Percentiles rank a stretch among this genome's conserved stretches.
Conservation (phyloP, 306 rosid species). For the Medicago arabica region DNA sequence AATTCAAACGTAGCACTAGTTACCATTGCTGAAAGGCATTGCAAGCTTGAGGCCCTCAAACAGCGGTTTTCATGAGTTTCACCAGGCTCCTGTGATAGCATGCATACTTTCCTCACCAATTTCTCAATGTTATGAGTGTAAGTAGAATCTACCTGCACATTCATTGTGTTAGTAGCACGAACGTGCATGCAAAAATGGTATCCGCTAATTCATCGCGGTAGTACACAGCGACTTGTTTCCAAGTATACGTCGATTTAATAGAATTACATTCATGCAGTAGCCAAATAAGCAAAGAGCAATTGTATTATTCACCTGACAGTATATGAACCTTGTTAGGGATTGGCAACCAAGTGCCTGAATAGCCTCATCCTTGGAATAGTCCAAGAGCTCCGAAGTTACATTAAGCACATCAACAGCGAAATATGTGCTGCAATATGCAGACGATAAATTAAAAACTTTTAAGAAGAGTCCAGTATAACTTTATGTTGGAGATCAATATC, state of each 20-base stretch:
- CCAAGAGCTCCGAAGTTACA: conserved; percentile 78
- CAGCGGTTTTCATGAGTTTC: conserved; percentile 60
- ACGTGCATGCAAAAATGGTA: conserved; percentile 21
- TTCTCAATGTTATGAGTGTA: conserved; percentile 80
- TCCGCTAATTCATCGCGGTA: neutral
- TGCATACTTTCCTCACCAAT: conserved; percentile 76
- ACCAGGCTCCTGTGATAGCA: conserved; percentile 64
- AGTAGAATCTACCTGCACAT: conserved; percentile 80
- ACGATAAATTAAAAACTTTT: neutral
- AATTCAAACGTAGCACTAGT: conserved; percentile 25
- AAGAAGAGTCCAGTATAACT: neutral
- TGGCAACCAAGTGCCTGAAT: conserved; percentile 85
- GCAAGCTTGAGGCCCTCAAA: conserved; percentile 93
- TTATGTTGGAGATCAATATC: neutral
- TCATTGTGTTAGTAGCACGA: conserved; percentile 38
- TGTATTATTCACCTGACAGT: conserved; percentile 67
- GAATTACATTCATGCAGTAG: conserved; percentile 13
- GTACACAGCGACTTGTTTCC: neutral
- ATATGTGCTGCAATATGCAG: conserved; percentile 70
- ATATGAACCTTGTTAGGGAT: conserved; percentile 77
- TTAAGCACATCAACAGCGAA: conserved; percentile 80
- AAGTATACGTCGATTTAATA: neutral
- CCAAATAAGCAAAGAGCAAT: conserved; percentile 22
- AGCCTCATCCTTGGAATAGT: conserved; percentile 74
- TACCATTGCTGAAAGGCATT: conserved; percentile 99